A percentile compares a stretch with the other conserved stretches of the same genome.
Evolutionary conservation across 495 filamentous ascomycete genomes (phyloP).

Genomic region (Neurospora sp.): DNA sequence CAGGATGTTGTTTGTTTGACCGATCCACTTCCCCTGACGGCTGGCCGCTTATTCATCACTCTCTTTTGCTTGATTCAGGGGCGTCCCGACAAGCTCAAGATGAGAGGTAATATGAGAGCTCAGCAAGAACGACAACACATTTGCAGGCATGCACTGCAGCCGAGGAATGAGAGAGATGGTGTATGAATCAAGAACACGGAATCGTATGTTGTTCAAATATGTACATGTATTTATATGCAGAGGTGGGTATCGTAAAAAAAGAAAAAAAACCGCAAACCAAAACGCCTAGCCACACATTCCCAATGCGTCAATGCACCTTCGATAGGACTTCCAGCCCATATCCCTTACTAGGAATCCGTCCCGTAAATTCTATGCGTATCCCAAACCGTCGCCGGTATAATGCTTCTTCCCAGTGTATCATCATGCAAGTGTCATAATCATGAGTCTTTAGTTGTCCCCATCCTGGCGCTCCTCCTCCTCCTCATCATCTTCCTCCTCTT

Average conservation of each 20-base stretch:
- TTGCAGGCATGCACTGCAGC: neutral
- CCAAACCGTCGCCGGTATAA: neutral
- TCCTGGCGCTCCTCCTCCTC: conserved; percentile 21
- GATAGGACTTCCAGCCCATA: neutral
- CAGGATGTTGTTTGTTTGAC: neutral
- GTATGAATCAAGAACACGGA: neutral
- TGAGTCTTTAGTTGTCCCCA: neutral
- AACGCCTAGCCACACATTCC: neutral
- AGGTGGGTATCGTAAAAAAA: neutral
- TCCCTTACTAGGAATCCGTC: neutral
- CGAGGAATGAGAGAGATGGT: neutral
- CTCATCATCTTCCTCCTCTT: conserved; percentile 32
- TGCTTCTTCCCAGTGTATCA: neutral
- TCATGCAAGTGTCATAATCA: neutral
- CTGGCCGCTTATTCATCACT: neutral
- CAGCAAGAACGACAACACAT: neutral
- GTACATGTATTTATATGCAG: neutral
- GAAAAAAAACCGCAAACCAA: neutral
- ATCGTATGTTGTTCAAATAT: neutral
- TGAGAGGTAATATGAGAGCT: neutral
- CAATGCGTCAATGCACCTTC: neutral
- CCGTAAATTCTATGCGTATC: neutral
- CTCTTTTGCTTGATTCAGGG: neutral
- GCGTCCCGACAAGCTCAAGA: neutral
- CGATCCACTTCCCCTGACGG: neutral